A percentile compares a stretch with the other conserved stretches of the same genome.
Conservation (phyloP, 331 rosid genomes). For the Prunus yedoensis region DNA sequence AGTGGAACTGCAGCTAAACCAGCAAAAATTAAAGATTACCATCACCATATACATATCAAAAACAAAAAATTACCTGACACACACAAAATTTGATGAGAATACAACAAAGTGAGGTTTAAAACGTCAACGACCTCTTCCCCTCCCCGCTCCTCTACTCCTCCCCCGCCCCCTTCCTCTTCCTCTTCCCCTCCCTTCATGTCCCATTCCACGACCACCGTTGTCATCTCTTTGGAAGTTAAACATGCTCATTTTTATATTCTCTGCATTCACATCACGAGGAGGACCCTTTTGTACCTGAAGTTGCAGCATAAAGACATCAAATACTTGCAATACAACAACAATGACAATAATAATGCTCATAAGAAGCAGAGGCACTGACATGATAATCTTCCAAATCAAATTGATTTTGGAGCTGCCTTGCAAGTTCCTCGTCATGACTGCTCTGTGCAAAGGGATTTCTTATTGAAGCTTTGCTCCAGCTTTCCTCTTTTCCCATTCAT, state of each 20-base stretch:
- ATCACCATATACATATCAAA: not conserved
- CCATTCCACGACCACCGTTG: constrained; percentile 27
- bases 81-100: not conserved
- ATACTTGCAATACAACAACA: not conserved
- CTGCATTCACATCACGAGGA: constrained; percentile 42
- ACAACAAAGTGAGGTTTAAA: not conserved
- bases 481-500: constrained; percentile 65
- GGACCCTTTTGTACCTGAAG: constrained; percentile 46
- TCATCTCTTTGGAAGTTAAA: constrained; percentile 58
- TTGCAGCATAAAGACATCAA: constrained; percentile 17
- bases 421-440: constrained; percentile 68
- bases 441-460: constrained; percentile 24
- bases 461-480: constrained; percentile 39
- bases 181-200: constrained; percentile 34
- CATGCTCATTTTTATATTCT: constrained; percentile 78
- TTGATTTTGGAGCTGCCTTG: constrained; percentile 78
- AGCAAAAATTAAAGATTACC: not conserved
- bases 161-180: constrained; percentile 35
- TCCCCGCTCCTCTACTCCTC: constrained; percentile 14
- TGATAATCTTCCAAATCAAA: constrained; percentile 58
- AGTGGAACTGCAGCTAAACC: not conserved
- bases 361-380: constrained; percentile 39
- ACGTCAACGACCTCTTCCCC: constrained; percentile 4
- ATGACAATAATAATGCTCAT: not conserved
- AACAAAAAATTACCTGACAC: not conserved